Percentiles rank a stretch among this genome's conserved stretches.
Evolutionary conservation across 1,139 yeast genomes (phyloP).

Genomic region (Magnusiomyces tetraspermus): DNA sequence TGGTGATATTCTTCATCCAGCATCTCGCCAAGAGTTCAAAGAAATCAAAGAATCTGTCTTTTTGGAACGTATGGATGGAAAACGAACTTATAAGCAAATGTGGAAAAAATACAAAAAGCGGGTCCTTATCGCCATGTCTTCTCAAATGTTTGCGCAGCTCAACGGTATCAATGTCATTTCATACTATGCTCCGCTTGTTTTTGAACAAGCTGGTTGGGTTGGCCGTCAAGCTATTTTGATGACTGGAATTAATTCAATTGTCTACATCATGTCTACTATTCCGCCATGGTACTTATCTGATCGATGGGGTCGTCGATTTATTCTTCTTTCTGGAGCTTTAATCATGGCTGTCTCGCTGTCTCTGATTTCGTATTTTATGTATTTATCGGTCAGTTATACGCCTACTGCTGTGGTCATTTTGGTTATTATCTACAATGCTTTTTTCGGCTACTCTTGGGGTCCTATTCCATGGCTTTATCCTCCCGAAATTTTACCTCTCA

Average conservation of each 20-base stretch:
- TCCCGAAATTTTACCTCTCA: constrained; percentile 76
- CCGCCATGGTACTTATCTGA: constrained; percentile 93
- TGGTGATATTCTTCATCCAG: constrained; percentile 44
- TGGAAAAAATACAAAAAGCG: constrained; percentile 61
- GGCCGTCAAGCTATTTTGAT: constrained; percentile 81
- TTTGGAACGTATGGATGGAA: constrained; percentile 71
- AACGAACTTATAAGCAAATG: constrained; percentile 60
- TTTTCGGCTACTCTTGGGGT: constrained; percentile 83
- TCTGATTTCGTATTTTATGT: constrained; percentile 57
- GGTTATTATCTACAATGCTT: constrained; percentile 72
- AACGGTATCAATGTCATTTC: constrained; percentile 90
- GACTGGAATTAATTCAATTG: constrained; percentile 82
- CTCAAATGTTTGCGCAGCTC: constrained; percentile 85
- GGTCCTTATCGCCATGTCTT: constrained; percentile 80
- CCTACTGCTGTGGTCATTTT: constrained; percentile 65
- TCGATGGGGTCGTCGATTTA: constrained; percentile 81
- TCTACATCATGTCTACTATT: constrained; percentile 65
- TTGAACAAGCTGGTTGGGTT: constrained; percentile 91
- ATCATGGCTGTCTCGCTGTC: constrained; percentile 67
- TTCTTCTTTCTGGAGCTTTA: constrained; percentile 66
- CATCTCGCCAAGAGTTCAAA: constrained; percentile 61
- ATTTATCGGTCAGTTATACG: constrained; percentile 49
- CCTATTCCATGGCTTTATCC: constrained; percentile 94
- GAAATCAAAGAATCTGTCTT: constrained; percentile 75
- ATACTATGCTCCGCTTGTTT: constrained; percentile 87